These are phyloP conservation scores for Flaveria trinervia DNA, from an alignment of 129 eudicot species.

Conservation along the genomic window DNA sequence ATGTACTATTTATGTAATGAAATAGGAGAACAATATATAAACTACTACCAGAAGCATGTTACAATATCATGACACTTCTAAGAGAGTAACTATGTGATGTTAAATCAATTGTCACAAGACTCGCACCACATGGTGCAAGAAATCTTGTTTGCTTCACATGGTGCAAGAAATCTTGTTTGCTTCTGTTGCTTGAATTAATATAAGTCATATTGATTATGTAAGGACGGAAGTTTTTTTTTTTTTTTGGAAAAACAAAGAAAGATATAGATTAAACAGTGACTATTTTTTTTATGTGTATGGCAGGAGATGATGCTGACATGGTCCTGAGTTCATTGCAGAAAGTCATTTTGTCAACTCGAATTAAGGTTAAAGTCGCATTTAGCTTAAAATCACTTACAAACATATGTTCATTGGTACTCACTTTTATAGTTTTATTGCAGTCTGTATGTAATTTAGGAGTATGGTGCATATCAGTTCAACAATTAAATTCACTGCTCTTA, in stretches of 20 bases:
- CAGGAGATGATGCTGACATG: slow-evolving; percentile 55
- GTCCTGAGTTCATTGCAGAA: slow-evolving; percentile 58
- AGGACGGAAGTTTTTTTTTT: not conserved
- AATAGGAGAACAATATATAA: not conserved
- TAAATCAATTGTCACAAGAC: too few relatives aligned
- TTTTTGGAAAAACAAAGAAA: not conserved
- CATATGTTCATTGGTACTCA: not conserved
- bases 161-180: too few relatives aligned
- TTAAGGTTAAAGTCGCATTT: slow-evolving; percentile 51
- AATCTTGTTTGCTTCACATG: too few relatives aligned
- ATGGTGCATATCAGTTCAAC: slow-evolving; percentile 94
- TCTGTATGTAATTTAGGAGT: slow-evolving; percentile 87
- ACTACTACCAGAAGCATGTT: not conserved
- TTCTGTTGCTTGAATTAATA: too few relatives aligned
- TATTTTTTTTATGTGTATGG: slow-evolving; percentile 16
- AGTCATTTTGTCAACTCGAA: slow-evolving; percentile 56
- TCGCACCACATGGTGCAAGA: too few relatives aligned
- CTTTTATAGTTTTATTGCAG: slow-evolving; percentile 41
- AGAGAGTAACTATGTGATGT: too few relatives aligned
- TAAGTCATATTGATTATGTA: not conserved
- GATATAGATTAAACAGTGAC: not conserved
- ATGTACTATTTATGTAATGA: not conserved
- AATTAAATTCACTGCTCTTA: slow-evolving; percentile 47
- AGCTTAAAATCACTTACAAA: not conserved
- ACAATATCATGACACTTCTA: too few relatives aligned